Base-by-base conservation (phyloP, 768 basidiomycete genomes). In the Lanmaoa pseudosensibilis region DNA sequence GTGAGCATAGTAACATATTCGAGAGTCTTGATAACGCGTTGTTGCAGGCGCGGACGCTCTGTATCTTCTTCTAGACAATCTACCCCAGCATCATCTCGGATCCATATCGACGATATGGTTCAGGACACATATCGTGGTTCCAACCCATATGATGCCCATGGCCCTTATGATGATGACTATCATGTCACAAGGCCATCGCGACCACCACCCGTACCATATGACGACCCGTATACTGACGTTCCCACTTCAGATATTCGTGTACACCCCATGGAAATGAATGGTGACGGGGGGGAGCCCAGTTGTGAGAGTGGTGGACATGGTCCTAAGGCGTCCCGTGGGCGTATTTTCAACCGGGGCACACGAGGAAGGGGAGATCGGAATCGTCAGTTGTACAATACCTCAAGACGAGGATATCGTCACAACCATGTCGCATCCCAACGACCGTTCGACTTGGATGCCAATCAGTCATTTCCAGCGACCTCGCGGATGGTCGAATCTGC, bases 171-270 rank as follows among this genome's bases (percentile, higher is more conserved):
- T 66, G 77, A 85, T 55, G 83, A 86, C 62, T 84, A 80, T 53
- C 69, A 64, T 41, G 67, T 74, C 25, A 75, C 77, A 38, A 79
- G 80, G 18, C 79, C 83, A 10, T 81, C 83, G 15, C 81, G 89
- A 50, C 87, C 88, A 23, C 64, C 79, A 16, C 90, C 90, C 5
- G 74, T 83, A 37, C 87, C 90, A 27, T 92, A 92, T 64, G 88
- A 92, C 55, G 90, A 92, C 61, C 90, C 90, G 11, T 91, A 91
- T 66, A 77, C 84, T 19, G 83, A 85, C 30, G 65, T 67, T 34
- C 78, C 77, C 47, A 70, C 66, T 40, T 66, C 65, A 55, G 69
- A 70, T 43, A 27, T 43, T 43, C 44, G 32, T 27, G 43, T 39
- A 33, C 50, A 25, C 12, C 23, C 18, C 21, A n/a, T 19, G 44